Evolutionary conservation across 495 filamentous ascomycete genomes (phyloP), one percentile per base, ranked within the genome.

Genomic region (Talaromyces liani): DNA sequence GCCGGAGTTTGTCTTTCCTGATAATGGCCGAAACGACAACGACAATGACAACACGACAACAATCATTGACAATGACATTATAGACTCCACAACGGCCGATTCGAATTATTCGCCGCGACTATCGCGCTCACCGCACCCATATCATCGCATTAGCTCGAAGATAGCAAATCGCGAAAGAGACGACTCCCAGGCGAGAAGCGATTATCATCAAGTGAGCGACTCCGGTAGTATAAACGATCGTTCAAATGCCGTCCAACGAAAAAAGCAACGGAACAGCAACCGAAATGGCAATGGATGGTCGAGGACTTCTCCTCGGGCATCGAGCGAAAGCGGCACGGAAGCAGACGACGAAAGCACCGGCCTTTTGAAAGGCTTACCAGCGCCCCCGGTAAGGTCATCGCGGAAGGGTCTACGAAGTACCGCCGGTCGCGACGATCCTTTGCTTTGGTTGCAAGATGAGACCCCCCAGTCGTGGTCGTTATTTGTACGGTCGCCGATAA

Each of bases 281-380:
- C n/a, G 53, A 14, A 56, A 29, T 29, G 27, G 53, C 6, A 25
- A 29, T 56, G 22, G 56, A 55, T 65, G 69, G 65, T 63, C 70
- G 62, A 64, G 69, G 63, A 70, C 72, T 54, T 81, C 82, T n/a
- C 61, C 41, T 20, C 79, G 81, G 5, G 82, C 85, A 6, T 81
- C 83, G 12, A 94, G 91, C 74, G 91, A 96, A 60, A 94, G 91
- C 69, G 92, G 92, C 55, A 95, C 91, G 10, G 92, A 97, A 69
- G 91, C 92, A 16, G 91, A 97, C 69, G 92, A 97, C 78, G 92
- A 96, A 71, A 84, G 81, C 54, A 84, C 80, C 2, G 73, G 75
- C 8, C 84, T 92, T 65, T 79, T 96, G 66, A 91, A 87, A 70
- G 90, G 91, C 4, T 73, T 96, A 33, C 92, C 92, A 1, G 89